Evolutionary conservation across 2,329 filamentous ascomycete genomes (phyloP), one percentile per base, ranked within the genome.

Genomic region (Hymenoscyphus occultus): DNA sequence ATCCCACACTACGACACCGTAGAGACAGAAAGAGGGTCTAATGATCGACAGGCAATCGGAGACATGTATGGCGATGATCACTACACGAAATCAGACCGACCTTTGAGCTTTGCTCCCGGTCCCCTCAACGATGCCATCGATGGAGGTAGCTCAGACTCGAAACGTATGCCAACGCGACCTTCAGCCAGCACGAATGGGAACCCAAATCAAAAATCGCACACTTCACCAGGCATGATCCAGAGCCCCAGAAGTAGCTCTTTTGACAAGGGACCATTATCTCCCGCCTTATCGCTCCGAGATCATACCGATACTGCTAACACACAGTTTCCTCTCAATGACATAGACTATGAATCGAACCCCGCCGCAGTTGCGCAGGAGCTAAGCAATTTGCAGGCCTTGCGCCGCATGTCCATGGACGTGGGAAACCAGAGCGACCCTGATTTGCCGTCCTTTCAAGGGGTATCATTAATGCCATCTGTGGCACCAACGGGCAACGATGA

Each of bases 341-440:
- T 91, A 69, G 88, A 91, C 78, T 91, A 91, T 76, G 88, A 91
- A 77, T 90, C 88, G 56, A 84, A 88, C 74, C 87, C 89, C 2
- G 88, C 87, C 39, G 88, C 87, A 51, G 83, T 92, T 48, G 87
- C 87, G 62, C 88, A 91, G 77, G 89, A 91, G 76, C 80, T 91
- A 70, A 90, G 84, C 77, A 91, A 91, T 73, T 77, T 92, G 67
- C 88, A 90, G 73, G 89, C 89, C 5, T 85, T 92, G 69, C 83
- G 89, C 70, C 83, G 89, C 64, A 90, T 92, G 88, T 91, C 89
- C 22, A 91, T 92, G 89, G 89, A 90, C 76, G 86, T 90, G 76
- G 81, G 68, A 84, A 90, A 74, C 68, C 75, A 74, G 32, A 85
- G 83, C 67, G 87, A 90, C 71, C 88, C 91, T 0, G 91, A 96